Evolutionary conservation across 345 rosid genomes (phyloP), one percentile per base, ranked within the genome.

Genomic region (Euclidium syriacum): DNA sequence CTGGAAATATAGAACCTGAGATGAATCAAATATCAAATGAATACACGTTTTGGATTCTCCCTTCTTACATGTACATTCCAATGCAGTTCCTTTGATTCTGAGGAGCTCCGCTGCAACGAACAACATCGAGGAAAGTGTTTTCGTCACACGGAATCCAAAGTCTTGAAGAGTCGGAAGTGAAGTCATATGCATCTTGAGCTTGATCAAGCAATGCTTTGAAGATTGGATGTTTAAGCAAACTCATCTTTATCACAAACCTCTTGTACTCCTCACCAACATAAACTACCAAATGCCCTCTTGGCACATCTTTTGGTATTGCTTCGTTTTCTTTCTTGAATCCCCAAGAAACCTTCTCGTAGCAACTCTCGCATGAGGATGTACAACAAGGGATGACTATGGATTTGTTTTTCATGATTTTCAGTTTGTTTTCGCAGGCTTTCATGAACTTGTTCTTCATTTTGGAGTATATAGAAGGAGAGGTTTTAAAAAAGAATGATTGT

Each of bases 101-200:
- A 0, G 79, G 78, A 23, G 78, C 75, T 56, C 75, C 50, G 10
- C 84, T 83, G 19, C 90, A 83, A 9, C 87, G 84, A 42, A 89
- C 72, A n/a, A 85, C 84, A 29, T 83, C 83, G 19, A 87, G 82
- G 52, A 92, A 92, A 20, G 82, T 76, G 74, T 24, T 71, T 52
- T 81, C 96, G 9, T 89, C 86, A 23, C 96, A 92, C 23, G 96
- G 96, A 59, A 87, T 87, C 77, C 91, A 81, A 55, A 87, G 84
- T 71, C 78, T 89, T 10, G 73, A 41, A 17, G 95, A 78, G 62
- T 75, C 73, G 6, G 75, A 41, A 38, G 58, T 73, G 74, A 83
- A 84, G 38, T 79, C 85, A 65, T 82, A 85, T 62, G 69, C 87
- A 52, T 92, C 96, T 41, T 44, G 80, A 40, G 90, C 90, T 73